Evolutionary conservation across 1,284 basidiomycete genomes (phyloP), one percentile per base, ranked within the genome.

Genomic region (Chondrostereum purpureum): DNA sequence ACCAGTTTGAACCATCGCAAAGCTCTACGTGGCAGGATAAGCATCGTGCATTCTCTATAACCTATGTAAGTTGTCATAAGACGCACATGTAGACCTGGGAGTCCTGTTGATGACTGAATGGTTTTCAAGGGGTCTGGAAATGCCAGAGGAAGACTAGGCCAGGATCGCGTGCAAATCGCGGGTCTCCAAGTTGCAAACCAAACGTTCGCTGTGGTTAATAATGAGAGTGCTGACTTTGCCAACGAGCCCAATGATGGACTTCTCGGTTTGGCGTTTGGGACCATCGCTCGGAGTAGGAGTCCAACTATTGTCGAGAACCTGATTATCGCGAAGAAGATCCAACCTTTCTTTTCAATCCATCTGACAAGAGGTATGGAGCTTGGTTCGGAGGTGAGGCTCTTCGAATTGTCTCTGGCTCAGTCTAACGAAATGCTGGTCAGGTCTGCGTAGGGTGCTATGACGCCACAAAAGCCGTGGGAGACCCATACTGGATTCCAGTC

Each of bases 221-320:
- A 55, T 3, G 66, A 68, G 37, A 75, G 73, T 2, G 49, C 57
- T 4, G 70, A 75, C 49, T 73, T 78, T 52, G 55, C 65, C 38
- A 52, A 55, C 17, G 62, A 66, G 22, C 73, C 76, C 3, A 73
- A 66, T 49, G 70, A 70, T 42, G 81, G 81, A 2, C 64, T 83
- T 14, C 56, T 78, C 11, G 83, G 80, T 2, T 59, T 83, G 46
- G 80, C 74, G 8, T 85, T 81, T 50, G 62, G 75, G 20, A 64
- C 68, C 14, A 78, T 83, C 49, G 61, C 78, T 5, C 58, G 56
- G 39, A 70, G 65, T 0, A 57, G 55, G 11, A 47, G 67, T 44
- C 67, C 73, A 5, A 83, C 82, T 0, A 70, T 81, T 50, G 79
- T 83, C 51, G 83, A 86, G 57, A 83, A 76, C 51, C 58, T 84